phyloP scores from a whole-genome alignment of 148 eudicot genomes.

The Polygonum aviculare region DNA sequence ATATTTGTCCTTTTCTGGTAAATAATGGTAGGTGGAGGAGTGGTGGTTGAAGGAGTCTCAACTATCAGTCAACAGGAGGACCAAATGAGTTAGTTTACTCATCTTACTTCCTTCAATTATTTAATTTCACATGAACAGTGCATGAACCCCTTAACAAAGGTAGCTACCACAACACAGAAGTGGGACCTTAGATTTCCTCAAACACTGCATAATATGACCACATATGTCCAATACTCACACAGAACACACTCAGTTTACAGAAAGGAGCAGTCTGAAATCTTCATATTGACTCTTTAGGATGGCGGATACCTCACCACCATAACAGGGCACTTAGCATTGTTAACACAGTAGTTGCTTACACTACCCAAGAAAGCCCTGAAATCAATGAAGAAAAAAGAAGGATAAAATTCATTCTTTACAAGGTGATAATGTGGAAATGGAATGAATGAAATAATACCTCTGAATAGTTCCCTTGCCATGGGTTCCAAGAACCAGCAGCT shows the following conservation, averaged over 20 bases:
- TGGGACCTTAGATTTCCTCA: not conserved
- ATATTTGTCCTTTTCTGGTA: not conserved
- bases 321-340: constrained; percentile 46
- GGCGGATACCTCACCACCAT: constrained; percentile 30
- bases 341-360: constrained; percentile 47
- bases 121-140: not conserved
- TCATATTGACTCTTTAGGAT: not conserved
- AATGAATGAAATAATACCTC: constrained; percentile 21
- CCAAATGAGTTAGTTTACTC: not conserved
- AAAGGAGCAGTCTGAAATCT: not conserved
- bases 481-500: constrained; percentile 54
- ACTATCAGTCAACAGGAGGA: not conserved
- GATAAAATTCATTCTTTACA: not conserved
- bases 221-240: not conserved
- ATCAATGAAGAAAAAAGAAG: not conserved
- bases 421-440: not conserved
- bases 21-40: not conserved
- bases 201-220: not conserved
- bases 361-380: constrained; percentile 49
- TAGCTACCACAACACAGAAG: not conserved
- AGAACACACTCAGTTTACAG: not conserved
- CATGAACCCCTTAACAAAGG: not conserved
- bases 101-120: not conserved
- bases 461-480: constrained; percentile 41
- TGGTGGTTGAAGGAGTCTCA: not conserved